phyloP scores from a whole-genome alignment of 2,329 filamentous ascomycete genomes.

The Exophiala sp. region DNA sequence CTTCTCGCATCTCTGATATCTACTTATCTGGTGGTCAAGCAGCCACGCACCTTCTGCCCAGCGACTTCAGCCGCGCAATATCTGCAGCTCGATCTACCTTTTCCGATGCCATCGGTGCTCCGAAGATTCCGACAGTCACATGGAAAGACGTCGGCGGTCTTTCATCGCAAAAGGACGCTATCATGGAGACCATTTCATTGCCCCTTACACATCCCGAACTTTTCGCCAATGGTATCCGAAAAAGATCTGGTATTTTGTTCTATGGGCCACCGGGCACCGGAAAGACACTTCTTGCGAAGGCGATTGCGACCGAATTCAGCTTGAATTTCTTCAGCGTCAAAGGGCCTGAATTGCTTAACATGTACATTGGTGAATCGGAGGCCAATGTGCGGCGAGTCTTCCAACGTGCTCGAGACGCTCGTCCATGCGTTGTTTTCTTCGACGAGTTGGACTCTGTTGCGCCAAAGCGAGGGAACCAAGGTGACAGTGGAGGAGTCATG shows the following conservation, averaged over 20 bases:
- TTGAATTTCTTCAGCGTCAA: conserved; percentile 94
- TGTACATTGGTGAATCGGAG: conserved; percentile 94
- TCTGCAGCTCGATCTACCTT: conserved; percentile 97
- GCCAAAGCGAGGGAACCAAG: conserved; percentile 93
- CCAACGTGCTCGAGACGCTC: conserved; percentile 75
- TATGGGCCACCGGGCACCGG: conserved; percentile 87
- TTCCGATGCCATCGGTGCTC: conserved; percentile 91
- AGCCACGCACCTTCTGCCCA: conserved; percentile 69
- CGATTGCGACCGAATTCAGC: conserved; percentile 87
- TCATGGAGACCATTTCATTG: conserved; percentile 92
- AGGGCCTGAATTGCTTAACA: conserved; percentile 83
- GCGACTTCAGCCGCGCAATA: conserved; percentile 86
- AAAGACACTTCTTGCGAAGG: conserved; percentile 87
- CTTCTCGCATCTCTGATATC: conserved; percentile 54
- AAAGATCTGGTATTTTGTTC: conserved; percentile 86
- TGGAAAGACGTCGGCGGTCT: conserved; percentile 96
- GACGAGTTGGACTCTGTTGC: conserved; percentile 90
- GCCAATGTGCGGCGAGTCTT: conserved; percentile 87
- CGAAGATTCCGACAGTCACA: conserved; percentile 93
- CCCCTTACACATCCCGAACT: conserved; percentile 86
- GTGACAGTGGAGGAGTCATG: conserved; percentile 96
- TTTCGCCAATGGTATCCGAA: conserved; percentile 97
- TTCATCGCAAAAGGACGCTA: conserved; percentile 90
- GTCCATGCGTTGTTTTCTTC: conserved; percentile 88
- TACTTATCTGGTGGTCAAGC: conserved; percentile 77